Percentiles rank a stretch among this genome's conserved stretches.
These are phyloP conservation scores for Prinsepia uniflora DNA, from an alignment of 306 rosid species.

Conservation along the genomic window DNA sequence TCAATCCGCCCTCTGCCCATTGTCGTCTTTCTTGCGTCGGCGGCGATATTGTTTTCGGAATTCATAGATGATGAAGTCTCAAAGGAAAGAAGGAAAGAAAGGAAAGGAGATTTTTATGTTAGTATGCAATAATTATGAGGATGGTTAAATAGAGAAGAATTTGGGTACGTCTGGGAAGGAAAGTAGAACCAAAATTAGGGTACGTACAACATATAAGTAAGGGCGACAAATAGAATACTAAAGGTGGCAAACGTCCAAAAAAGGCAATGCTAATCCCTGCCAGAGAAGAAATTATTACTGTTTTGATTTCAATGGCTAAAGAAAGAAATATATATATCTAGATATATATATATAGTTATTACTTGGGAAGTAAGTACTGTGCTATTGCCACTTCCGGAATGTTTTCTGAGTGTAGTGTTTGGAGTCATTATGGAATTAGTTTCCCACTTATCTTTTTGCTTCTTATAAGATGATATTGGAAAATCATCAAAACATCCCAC, in stretches of 20 bases:
- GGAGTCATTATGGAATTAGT: neutral
- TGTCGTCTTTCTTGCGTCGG: neutral
- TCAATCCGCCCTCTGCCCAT: constrained; percentile 81
- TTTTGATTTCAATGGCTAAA: neutral
- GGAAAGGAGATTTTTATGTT: neutral
- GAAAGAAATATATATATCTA: neutral
- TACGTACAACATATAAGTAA: constrained; percentile 21
- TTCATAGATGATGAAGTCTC: neutral
- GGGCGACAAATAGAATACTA: constrained; percentile 46
- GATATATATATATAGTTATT: no score
- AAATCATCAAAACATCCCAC: neutral
- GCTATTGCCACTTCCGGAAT: constrained; percentile 30
- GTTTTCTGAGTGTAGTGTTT: neutral
- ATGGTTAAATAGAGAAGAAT: constrained; percentile 25
- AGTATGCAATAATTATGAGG: neutral
- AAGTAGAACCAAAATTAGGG: constrained; percentile 46
- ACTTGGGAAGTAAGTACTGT: constrained; percentile 37
- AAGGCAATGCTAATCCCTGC: constrained; percentile 34
- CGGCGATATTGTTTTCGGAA: neutral
- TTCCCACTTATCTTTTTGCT: neutral
- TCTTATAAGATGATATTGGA: neutral
- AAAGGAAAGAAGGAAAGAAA: neutral
- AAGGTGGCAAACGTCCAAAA: constrained; percentile 39
- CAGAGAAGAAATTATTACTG: constrained; percentile 7
- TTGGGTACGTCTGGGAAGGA: constrained; percentile 37